Evolutionary conservation across 257 asterid genomes (phyloP).

Genomic region (Primulina huaijiensis): DNA sequence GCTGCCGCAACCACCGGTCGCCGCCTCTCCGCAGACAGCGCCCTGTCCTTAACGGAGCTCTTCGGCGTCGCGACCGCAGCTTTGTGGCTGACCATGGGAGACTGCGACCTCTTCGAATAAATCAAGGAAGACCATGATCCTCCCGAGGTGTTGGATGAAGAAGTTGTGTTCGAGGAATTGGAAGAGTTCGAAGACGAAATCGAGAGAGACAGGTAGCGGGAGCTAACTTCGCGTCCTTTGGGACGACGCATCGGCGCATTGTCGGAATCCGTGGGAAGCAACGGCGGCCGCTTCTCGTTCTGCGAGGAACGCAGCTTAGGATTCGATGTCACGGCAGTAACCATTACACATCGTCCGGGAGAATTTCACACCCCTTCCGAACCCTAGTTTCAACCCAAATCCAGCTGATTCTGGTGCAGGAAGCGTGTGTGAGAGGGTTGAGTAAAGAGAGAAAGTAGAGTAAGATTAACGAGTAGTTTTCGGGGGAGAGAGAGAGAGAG

Average conservation of each 20-base stretch:
- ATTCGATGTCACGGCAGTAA: slow-evolving; percentile 56
- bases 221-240: slow-evolving; percentile 53
- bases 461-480: slow-evolving; percentile 28
- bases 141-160: slow-evolving; percentile 52
- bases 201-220: slow-evolving; percentile 62
- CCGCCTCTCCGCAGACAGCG: slow-evolving; percentile 52
- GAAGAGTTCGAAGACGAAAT: slow-evolving; percentile 60
- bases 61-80: slow-evolving; percentile 36
- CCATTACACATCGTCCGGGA: slow-evolving; percentile 57
- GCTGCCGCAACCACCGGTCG: slow-evolving; percentile 28
- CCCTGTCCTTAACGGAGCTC: slow-evolving; percentile 27
- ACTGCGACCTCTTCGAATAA: slow-evolving; percentile 44
- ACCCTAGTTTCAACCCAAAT: slow-evolving; percentile 29
- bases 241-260: slow-evolving; percentile 56
- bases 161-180: slow-evolving; percentile 44
- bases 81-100: slow-evolving; percentile 47
- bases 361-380: slow-evolving; percentile 5
- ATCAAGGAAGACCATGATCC: slow-evolving; percentile 33
- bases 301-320: slow-evolving; percentile 50
- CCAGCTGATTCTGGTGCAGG: slow-evolving; percentile 23
- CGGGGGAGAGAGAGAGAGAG: slow-evolving; percentile 27
- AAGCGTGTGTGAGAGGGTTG: slow-evolving; percentile 15
- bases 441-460: slow-evolving; percentile 24
- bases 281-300: slow-evolving; percentile 53
- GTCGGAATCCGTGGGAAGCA: slow-evolving; percentile 57